Evolutionary conservation across 768 basidiomycete genomes (phyloP), one percentile per base, ranked within the genome.

Genomic region (Hemileccinum impolitum): DNA sequence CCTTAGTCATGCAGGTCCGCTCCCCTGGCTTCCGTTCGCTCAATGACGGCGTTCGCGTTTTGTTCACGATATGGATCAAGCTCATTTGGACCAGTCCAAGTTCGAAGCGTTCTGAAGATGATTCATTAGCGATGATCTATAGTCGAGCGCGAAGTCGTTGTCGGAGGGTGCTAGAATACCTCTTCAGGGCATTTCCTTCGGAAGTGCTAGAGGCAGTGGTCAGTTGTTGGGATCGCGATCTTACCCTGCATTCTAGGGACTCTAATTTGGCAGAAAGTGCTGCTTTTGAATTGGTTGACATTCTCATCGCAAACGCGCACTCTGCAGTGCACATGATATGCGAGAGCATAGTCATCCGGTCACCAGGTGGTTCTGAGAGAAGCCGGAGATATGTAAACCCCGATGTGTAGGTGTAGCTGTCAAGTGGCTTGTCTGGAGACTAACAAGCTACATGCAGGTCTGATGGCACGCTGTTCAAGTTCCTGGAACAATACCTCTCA

Each of bases 261-360:
- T 62, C 74, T 23, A 66, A 64, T 36, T 52, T 67, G 4, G 66
- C 74, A 2, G 71, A 74, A 38, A 74, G 76, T 26, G 75, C 79
- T 6, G 76, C 86, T 2, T 95, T 94, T 59, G 87, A 93, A 48
- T 74, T 95, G 19, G 73, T 95, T 12, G 93, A 96, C 62, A 71
- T 84, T 14, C 78, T 98, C 26, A 79, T 93, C 7, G 76, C 89
- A 3, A 95, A 80, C 61, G 87, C 93, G 4, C 92, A 93, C 59
- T 86, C 78, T 46, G 83, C 89, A 8, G 92, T 97, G 1, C 85
- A 91, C 53, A 85, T 94, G 78, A 72, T 92, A 28, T 94, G 90
- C 62, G 92, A 96, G 63, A 85, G 84, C 57, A 87, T 93, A 39
- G 74, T 73, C 17, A 69, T 70, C 49, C 84, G 90, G 10, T 72